Percentiles rank a stretch among this genome's conserved stretches.
Evolutionary conservation across 768 basidiomycete genomes (phyloP).

Genomic region (Xanthoconium stramineum): DNA sequence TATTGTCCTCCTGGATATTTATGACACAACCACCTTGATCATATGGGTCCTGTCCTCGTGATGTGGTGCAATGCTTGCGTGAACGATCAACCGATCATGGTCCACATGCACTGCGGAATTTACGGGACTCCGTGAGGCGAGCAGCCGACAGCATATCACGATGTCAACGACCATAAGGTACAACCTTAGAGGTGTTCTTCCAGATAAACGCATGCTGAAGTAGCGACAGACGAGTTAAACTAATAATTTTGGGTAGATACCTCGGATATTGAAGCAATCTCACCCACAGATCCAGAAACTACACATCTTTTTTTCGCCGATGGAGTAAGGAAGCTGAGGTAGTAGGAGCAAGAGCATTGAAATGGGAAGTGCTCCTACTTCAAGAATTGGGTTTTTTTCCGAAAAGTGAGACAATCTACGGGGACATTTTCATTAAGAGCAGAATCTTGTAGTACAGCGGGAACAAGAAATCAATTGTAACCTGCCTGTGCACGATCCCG

Average conservation of each 20-base stretch:
- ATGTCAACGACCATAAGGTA: neutral
- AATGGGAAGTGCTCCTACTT: constrained; percentile 12
- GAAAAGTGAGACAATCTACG: constrained; percentile 32
- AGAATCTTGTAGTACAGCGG: constrained; percentile 27
- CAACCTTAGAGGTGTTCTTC: neutral
- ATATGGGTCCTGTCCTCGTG: neutral
- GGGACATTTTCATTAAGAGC: constrained; percentile 33
- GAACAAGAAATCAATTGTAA: constrained; percentile 32
- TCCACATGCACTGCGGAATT: neutral
- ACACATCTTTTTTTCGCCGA: neutral
- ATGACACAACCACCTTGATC: constrained; percentile 1
- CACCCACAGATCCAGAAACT: constrained; percentile 4
- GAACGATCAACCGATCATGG: neutral
- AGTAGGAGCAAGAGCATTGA: constrained; percentile 1
- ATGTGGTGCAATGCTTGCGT: neutral
- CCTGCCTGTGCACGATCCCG: constrained; percentile 37
- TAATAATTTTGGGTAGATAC: neutral
- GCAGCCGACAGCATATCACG: neutral
- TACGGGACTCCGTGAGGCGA: neutral
- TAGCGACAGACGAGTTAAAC: constrained; percentile 6
- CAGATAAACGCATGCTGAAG: constrained; percentile 6
- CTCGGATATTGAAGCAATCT: constrained; percentile 2
- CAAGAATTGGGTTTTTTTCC: constrained; percentile 21
- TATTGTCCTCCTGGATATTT: neutral
- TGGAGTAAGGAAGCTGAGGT: neutral